A percentile compares a stretch with the other conserved stretches of the same genome.
Conservation (phyloP, 2,329 filamentous ascomycete species). For the Chrysoporthe puriensis region DNA sequence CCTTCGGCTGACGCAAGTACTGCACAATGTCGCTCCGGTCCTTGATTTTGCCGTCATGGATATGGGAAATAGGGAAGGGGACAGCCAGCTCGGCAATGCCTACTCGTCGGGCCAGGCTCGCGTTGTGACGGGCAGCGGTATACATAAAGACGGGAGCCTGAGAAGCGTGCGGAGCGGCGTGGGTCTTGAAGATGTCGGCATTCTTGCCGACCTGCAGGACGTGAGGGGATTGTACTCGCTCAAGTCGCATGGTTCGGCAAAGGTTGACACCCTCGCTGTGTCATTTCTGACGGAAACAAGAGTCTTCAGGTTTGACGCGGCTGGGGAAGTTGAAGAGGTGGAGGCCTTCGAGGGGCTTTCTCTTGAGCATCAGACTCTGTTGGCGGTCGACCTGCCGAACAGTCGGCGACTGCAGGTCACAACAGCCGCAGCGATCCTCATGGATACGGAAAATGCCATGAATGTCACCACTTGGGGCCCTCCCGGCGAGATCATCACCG, state of each 20-base stretch:
- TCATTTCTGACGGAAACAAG: constrained; percentile 85
- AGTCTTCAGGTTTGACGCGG: constrained; percentile 73
- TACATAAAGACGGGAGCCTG: constrained; percentile 84
- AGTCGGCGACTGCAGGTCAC: constrained; percentile 78
- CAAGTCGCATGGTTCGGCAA: constrained; percentile 50
- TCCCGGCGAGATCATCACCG: constrained; percentile 67
- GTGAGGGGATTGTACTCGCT: constrained; percentile 76
- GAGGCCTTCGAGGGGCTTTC: constrained; percentile 73
- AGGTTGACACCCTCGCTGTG: constrained; percentile 73
- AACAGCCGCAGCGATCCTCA: constrained; percentile 61
- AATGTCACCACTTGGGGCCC: constrained; percentile 62
- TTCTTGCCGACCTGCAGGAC: constrained; percentile 77
- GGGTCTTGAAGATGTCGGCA: constrained; percentile 83
- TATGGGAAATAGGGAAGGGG: constrained; percentile 81
- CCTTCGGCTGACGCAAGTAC: constrained; percentile 71
- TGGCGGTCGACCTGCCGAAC: constrained; percentile 67
- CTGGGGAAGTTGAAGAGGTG: constrained; percentile 85
- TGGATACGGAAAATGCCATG: constrained; percentile 62
- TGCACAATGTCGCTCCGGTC: constrained; percentile 85
- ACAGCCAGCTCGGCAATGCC: constrained; percentile 76
- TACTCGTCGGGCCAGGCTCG: constrained; percentile 95
- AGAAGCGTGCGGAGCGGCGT: constrained; percentile 93
- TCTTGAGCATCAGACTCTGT: constrained; percentile 72
- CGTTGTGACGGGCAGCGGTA: constrained; percentile 90
- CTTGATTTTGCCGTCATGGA: constrained; percentile 97